Conservation (phyloP, 768 basidiomycete genomes). For the Lactifluus volemus region DNA sequence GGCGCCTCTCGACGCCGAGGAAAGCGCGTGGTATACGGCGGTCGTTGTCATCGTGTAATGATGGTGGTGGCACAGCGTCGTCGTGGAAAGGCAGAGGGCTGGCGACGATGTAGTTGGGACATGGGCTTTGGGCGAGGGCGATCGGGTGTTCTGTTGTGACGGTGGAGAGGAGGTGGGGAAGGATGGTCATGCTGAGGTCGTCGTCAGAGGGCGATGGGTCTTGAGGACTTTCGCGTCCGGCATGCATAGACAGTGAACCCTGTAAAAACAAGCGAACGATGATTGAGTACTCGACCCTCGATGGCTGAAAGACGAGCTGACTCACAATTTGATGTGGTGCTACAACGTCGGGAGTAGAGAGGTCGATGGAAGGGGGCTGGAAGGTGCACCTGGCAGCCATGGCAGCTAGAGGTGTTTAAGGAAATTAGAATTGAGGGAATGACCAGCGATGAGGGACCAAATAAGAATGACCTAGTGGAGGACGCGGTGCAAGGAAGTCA, state of each 20-base stretch:
- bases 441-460: background rate
- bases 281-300: background rate
- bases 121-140: conserved; percentile 1
- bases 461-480: background rate
- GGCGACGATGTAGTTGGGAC: background rate
- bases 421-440: background rate
- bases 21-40: background rate
- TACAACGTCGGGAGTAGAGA: background rate
- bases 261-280: background rate
- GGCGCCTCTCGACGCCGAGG: conserved; percentile 7
- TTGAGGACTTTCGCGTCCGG: background rate
- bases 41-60: background rate
- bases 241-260: background rate
- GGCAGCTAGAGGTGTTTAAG: background rate
- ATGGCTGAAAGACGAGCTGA: background rate
- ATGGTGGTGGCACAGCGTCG: background rate
- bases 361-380: background rate
- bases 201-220: background rate
- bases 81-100: background rate
- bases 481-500: background rate
- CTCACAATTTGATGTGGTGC: background rate
- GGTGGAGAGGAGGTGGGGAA: background rate
- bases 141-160: background rate
- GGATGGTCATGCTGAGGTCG: background rate
- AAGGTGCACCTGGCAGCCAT: background rate